phyloP scores from a whole-genome alignment of 2,329 filamentous ascomycete genomes.

The Calonectria pseudoreteaudii region DNA sequence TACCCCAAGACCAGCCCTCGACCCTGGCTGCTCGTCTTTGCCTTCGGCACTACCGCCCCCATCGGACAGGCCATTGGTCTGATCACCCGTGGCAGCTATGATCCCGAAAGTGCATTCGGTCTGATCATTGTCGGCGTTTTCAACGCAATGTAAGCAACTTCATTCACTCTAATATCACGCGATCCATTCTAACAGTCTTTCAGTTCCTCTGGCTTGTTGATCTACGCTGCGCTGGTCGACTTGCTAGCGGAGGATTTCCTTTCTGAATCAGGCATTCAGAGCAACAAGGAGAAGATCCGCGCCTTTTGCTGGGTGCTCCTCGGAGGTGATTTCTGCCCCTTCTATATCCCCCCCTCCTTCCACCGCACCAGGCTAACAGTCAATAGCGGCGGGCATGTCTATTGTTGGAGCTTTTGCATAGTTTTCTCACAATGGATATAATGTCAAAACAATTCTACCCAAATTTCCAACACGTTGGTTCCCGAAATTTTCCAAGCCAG shows the following conservation, averaged over 20 bases:
- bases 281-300: conserved; percentile 62
- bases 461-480: neutral
- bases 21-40: conserved; percentile 71
- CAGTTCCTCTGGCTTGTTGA: conserved; percentile 69
- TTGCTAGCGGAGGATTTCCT: conserved; percentile 74
- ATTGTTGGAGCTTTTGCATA: conserved; percentile 50
- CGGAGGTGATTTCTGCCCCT: conserved; percentile 56
- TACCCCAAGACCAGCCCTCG: conserved; percentile 67
- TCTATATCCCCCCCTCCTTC: neutral
- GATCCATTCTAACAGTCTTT: neutral
- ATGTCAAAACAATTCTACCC: too few species aligned
- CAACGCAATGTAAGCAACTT: conserved; percentile 67
- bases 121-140: conserved; percentile 74
- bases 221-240: conserved; percentile 73
- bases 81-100: conserved; percentile 66
- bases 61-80: conserved; percentile 75
- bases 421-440: neutral
- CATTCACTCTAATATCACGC: rapidly evolving
- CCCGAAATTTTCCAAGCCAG: neutral
- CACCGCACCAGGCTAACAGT: conserved; percentile 4
- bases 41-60: conserved; percentile 73
- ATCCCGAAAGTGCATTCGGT: conserved; percentile 72
- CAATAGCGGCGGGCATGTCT: conserved; percentile 47
- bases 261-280: conserved; percentile 66
- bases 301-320: conserved; percentile 65